Evolutionary conservation across 495 filamentous ascomycete genomes (phyloP).

Genomic region (Evansstolkia leycettana): DNA sequence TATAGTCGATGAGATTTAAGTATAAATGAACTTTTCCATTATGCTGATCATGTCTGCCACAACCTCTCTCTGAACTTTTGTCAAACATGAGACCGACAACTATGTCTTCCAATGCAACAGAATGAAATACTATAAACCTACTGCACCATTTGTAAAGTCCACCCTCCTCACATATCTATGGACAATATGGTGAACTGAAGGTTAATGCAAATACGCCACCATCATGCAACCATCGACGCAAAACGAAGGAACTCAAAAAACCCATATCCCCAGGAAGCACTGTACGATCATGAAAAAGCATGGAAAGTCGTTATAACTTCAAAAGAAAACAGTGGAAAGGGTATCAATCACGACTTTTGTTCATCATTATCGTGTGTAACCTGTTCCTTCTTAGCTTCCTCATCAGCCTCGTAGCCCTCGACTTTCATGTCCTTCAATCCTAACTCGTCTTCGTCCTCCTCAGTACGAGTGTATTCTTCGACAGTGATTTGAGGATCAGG

Average conservation of each 20-base stretch:
- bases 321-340: conserved; percentile 2
- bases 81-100: background rate
- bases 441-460: conserved; percentile 83
- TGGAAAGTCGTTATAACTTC: conserved; percentile 8
- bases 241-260: background rate
- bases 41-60: too few relatives aligned
- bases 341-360: conserved; percentile 14
- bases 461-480: conserved; percentile 79
- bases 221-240: conserved; percentile 6
- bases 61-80: conserved; percentile 1
- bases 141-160: too few relatives aligned
- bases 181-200: too few relatives aligned
- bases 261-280: conserved; percentile 8
- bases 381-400: conserved; percentile 17
- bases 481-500: conserved; percentile 67
- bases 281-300: conserved; percentile 18
- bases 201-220: conserved; percentile 14
- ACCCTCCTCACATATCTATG: conserved; percentile 11
- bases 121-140: too few relatives aligned
- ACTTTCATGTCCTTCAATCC: conserved; percentile 87
- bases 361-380: conserved; percentile 5
- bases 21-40: too few relatives aligned
- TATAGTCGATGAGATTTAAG: too few relatives aligned
- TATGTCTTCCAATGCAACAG: background rate
- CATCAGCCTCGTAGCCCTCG: conserved; percentile 65